Evolutionary conservation across 768 basidiomycete genomes (phyloP).

Genomic region (Dioszegia aurantiaca): DNA sequence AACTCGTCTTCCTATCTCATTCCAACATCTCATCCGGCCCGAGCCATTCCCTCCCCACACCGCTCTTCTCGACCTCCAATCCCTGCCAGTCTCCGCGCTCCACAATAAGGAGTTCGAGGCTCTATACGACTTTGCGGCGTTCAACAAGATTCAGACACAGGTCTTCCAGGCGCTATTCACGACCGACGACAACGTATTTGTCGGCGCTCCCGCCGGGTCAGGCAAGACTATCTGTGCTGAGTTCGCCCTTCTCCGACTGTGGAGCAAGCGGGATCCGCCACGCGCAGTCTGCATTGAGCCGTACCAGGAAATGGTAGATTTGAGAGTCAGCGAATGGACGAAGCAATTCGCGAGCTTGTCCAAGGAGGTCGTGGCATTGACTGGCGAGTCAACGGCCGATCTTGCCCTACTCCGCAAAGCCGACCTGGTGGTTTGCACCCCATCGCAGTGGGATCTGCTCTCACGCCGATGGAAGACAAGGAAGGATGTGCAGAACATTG

Average conservation of each 20-base stretch:
- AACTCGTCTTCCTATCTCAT: slow-evolving; percentile 89
- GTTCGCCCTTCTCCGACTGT: slow-evolving; percentile 88
- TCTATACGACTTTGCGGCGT: slow-evolving; percentile 79
- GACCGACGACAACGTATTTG: slow-evolving; percentile 92
- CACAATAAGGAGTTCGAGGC: slow-evolving; percentile 90
- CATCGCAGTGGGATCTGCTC: slow-evolving; percentile 88
- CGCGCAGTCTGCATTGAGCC: slow-evolving; percentile 94
- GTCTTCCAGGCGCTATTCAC: slow-evolving; percentile 98
- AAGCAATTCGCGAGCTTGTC: slow-evolving; percentile 76
- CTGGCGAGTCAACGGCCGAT: slow-evolving; percentile 91
- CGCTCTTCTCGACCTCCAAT: slow-evolving; percentile 85
- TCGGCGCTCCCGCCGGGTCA: slow-evolving; percentile 93
- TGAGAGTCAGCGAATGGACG: slow-evolving; percentile 82
- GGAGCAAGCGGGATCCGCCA: slow-evolving; percentile 78
- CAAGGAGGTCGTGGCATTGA: slow-evolving; percentile 89
- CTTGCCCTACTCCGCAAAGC: slow-evolving; percentile 82
- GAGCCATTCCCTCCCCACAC: slow-evolving; percentile 95
- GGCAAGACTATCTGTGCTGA: slow-evolving; percentile 98
- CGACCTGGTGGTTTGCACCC: slow-evolving; percentile 92
- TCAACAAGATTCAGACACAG: slow-evolving; percentile 99
- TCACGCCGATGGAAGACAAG: slow-evolving; percentile 94
- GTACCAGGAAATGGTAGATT: slow-evolving; percentile 95
- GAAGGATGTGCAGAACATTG: slow-evolving; percentile 92
- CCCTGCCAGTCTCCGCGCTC: slow-evolving; percentile 81
- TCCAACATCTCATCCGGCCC: slow-evolving; percentile 96